phyloP scores from a whole-genome alignment of 192 early-diverging fungal species.

The Podila epigama region DNA sequence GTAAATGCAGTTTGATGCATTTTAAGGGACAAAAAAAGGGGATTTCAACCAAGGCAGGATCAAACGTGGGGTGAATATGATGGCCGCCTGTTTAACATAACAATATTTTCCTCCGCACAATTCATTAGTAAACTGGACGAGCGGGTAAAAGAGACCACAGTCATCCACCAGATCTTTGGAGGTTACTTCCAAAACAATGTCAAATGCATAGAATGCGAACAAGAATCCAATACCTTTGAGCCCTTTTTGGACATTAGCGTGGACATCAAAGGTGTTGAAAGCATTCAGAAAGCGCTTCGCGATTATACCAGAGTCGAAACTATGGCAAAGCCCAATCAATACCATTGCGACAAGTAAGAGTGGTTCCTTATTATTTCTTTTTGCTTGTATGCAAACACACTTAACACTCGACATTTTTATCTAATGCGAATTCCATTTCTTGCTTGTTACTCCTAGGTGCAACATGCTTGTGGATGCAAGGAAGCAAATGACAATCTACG shows the following conservation, averaged over 20 bases:
- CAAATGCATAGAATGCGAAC: constrained; percentile 73
- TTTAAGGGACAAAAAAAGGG: no score
- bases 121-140: constrained; percentile 66
- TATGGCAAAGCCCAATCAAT: constrained; percentile 73
- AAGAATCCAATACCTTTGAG: constrained; percentile 80
- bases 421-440: background rate
- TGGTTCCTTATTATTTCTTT: background rate
- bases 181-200: constrained; percentile 83
- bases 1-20: no score
- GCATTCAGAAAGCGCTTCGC: constrained; percentile 71
- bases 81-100: background rate
- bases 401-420: background rate
- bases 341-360: constrained; percentile 76
- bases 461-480: constrained; percentile 75
- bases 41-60: no score
- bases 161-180: constrained; percentile 84
- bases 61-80: no score
- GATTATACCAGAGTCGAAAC: constrained; percentile 76
- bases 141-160: constrained; percentile 77
- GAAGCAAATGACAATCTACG: constrained; percentile 82
- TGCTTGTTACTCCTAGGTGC: constrained; percentile 60
- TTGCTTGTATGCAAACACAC: background rate
- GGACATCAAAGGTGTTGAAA: constrained; percentile 71
- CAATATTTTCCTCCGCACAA: background rate
- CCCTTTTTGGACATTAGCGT: constrained; percentile 79